These are phyloP conservation scores for Ophioceras dolichostomum DNA, from an alignment of 2,329 filamentous ascomycete genomes.

Conservation along the genomic window DNA sequence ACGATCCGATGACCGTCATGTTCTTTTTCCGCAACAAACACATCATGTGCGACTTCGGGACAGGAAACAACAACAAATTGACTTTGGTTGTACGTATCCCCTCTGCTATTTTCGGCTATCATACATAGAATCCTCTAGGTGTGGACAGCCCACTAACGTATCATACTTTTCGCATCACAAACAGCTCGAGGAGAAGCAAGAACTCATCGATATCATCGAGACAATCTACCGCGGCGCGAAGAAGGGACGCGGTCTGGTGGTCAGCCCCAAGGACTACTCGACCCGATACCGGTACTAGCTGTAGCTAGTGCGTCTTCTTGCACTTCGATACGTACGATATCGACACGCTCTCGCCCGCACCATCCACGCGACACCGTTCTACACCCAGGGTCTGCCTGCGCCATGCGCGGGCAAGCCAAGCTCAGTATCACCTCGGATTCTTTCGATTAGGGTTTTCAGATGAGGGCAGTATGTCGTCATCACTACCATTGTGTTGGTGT, in stretches of 20 bases:
- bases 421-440: too few relatives aligned
- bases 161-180: too few relatives aligned
- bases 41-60: conserved; percentile 97
- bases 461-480: too few relatives aligned
- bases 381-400: too few relatives aligned
- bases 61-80: conserved; percentile 96
- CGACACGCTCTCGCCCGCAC: background rate
- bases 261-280: conserved; percentile 77
- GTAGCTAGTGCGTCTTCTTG: background rate
- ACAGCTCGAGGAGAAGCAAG: conserved; percentile 82
- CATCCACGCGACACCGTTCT: too few relatives aligned
- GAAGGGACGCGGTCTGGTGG: conserved; percentile 92
- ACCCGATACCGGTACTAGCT: conserved; percentile 54
- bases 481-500: too few relatives aligned
- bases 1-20: conserved; percentile 55
- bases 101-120: background rate
- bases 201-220: conserved; percentile 96
- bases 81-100: conserved; percentile 21
- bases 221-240: conserved; percentile 97
- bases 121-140: too few relatives aligned
- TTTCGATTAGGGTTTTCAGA: too few relatives aligned
- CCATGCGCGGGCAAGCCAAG: too few relatives aligned
- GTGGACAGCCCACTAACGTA: background rate
- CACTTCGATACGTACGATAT: too few relatives aligned
- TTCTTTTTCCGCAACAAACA: conserved; percentile 94